These are phyloP conservation scores for Talaromyces atroroseus DNA, from an alignment of 2,329 filamentous ascomycete genomes.

Conservation along the genomic window DNA sequence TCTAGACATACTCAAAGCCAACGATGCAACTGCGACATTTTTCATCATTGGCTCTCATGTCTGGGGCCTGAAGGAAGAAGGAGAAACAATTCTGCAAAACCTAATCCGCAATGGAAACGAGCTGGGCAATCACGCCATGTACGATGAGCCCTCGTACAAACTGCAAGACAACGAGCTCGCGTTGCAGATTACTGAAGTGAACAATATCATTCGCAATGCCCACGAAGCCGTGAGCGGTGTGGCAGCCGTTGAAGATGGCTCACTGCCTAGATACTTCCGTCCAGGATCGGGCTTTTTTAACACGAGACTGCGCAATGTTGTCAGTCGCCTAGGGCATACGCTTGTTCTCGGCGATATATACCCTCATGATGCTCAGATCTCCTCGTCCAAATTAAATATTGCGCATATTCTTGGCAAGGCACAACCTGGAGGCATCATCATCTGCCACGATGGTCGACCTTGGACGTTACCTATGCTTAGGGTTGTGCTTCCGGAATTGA, in stretches of 20 bases:
- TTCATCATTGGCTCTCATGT: conserved; percentile 83
- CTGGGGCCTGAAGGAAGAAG: conserved; percentile 32
- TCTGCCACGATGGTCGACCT: conserved; percentile 77
- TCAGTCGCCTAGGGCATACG: conserved; percentile 59
- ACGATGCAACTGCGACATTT: conserved; percentile 72
- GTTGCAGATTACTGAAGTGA: conserved; percentile 60
- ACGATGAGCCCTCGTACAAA: conserved; percentile 67
- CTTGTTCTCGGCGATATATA: conserved; percentile 81
- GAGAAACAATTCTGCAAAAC: conserved; percentile 50
- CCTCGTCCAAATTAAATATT: conserved; percentile 63
- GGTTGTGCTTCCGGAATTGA: conserved; percentile 66
- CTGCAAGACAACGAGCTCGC: conserved; percentile 57
- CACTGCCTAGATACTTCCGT: conserved; percentile 63
- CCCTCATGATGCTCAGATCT: conserved; percentile 85
- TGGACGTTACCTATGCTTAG: conserved; percentile 79
- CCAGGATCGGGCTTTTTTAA: conserved; percentile 84
- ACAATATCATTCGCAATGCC: conserved; percentile 53
- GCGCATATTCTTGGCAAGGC: conserved; percentile 76
- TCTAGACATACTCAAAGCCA: conserved; percentile 57
- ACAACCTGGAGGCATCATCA: conserved; percentile 69
- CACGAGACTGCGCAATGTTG: conserved; percentile 57
- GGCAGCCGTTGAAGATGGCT: conserved; percentile 19
- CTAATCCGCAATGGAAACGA: conserved; percentile 62
- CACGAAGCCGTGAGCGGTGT: conserved; percentile 38
- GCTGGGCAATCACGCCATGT: conserved; percentile 84